Percentiles rank a stretch among this genome's conserved stretches.
Evolutionary conservation across 2,329 filamentous ascomycete genomes (phyloP).

Genomic region (Bipolaris sorokiniana): DNA sequence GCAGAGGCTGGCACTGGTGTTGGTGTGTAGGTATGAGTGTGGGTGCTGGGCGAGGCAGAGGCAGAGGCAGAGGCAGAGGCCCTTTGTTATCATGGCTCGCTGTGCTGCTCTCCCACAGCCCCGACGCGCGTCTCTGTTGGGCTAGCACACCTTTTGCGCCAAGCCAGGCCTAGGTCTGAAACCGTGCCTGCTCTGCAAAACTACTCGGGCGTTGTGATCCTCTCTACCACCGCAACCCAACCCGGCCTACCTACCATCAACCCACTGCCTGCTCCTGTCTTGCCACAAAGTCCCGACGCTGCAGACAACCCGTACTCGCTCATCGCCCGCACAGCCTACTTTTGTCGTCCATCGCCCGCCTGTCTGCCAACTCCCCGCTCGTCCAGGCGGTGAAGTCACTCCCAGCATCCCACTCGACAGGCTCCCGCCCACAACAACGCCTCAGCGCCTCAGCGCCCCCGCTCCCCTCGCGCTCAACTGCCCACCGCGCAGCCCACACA

Average conservation of each 20-base stretch:
- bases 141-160: constrained; percentile 9
- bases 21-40: background rate
- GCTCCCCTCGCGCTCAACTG: constrained; percentile 37
- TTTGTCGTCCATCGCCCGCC: constrained; percentile 21
- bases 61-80: background rate
- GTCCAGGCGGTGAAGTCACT: constrained; percentile 49
- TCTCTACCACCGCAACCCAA: constrained; percentile 36
- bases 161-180: constrained; percentile 28
- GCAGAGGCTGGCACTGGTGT: too few relatives aligned
- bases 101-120: constrained; percentile 1
- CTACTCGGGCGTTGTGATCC: constrained; percentile 33
- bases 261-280: constrained; percentile 23
- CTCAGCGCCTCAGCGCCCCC: constrained; percentile 41
- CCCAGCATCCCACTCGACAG: constrained; percentile 45
- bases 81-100: background rate
- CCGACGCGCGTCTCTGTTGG: constrained; percentile 18
- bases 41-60: background rate
- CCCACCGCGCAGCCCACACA: constrained; percentile 38
- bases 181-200: constrained; percentile 35
- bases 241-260: constrained; percentile 22
- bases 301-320: constrained; percentile 27
- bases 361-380: constrained; percentile 10
- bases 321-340: constrained; percentile 26
- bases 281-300: constrained; percentile 18
- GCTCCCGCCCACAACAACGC: constrained; percentile 47